Evolutionary conservation across 2,329 filamentous ascomycete genomes (phyloP), one percentile per base, ranked within the genome.

Genomic region (Sclerotiophoma versabilis): DNA sequence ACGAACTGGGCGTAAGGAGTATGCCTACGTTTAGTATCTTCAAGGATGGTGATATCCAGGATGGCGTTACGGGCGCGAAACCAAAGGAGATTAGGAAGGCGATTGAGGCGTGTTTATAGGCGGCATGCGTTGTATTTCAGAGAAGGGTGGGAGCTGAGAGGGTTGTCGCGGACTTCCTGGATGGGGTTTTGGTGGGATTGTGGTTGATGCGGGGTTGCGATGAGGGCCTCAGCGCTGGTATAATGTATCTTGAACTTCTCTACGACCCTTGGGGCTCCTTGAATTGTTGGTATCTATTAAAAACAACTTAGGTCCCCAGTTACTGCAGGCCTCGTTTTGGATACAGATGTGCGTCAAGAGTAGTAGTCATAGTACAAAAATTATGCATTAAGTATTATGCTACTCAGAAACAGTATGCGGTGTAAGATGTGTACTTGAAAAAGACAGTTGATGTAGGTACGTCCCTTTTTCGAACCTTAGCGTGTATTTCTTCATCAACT

Each of bases 21-120:
- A 67, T 70, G 67, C 66, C 68, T 19, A 66, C 56, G 5, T 70
- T 71, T 39, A 67, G 62, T 30, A 57, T 69, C 7, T 69, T 71
- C 15, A 69, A 69, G 41, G 66, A 70, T 54, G 68, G 66, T 3
- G 65, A 69, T 63, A 67, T 69, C 29, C 60, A 64, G 36, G 62
- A 63, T 26, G 59, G 66, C 1, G 62, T 65, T 30, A 64, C 62
- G 7, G 65, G 67, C 1, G 60, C 65, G 19, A 64, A 39, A 36
- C 43, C 54, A 5, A 59, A 60, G 46, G 64, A 69, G 51, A 41
- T 68, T 9, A 46, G 63, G 57, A 65, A 59, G 56, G 62, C 59
- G 29, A 64, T 68, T 38, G 64, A 68, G 49, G 52, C 45, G 22
- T 64, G 59, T 59, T 54, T 67, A 54, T 63, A 50, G 30, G 8